Evolutionary conservation across 2,329 filamentous ascomycete genomes (phyloP).

Genomic region (Waltergamsia citrina): DNA sequence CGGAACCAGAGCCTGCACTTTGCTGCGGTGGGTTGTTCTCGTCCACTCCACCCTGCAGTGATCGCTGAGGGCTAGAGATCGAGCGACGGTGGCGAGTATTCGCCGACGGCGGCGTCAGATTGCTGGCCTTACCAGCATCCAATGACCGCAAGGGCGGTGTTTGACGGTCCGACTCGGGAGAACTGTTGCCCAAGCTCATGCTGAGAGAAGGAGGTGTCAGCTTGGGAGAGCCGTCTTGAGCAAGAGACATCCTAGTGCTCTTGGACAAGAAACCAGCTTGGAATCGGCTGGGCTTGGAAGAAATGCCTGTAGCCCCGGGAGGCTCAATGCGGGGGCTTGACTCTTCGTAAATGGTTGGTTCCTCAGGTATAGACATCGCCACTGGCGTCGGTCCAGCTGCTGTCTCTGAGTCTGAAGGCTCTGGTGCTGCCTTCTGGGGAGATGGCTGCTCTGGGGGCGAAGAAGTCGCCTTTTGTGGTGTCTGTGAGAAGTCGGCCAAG

Average conservation of each 20-base stretch:
- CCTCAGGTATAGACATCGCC: conserved; percentile 4
- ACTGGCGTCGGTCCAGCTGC: conserved; percentile 4
- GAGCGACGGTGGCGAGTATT: conserved; percentile 18
- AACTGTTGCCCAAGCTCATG: conserved; percentile 37
- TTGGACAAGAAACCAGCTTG: conserved; percentile 78
- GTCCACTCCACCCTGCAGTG: conserved; percentile 23
- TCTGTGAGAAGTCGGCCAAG: conserved; percentile 85
- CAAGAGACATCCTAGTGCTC: conserved; percentile 25
- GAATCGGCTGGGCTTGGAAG: conserved; percentile 63
- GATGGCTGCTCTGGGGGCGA: no score
- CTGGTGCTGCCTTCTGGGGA: conserved; percentile 23
- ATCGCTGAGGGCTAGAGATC: conserved; percentile 21
- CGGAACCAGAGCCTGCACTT: conserved; percentile 27
- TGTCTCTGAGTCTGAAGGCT: background rate
- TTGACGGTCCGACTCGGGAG: conserved; percentile 1
- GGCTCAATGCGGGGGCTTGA: conserved; percentile 51
- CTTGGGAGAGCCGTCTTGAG: conserved; percentile 49
- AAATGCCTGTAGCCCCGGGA: conserved; percentile 24
- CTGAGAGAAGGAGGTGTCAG: conserved; percentile 45
- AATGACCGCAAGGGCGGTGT: conserved; percentile 32
- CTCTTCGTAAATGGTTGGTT: conserved; percentile 29
- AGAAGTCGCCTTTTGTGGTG: conserved; percentile 55
- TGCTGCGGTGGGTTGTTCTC: no score
- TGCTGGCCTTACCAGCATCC: conserved; percentile 39
- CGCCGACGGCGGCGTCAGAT: conserved; percentile 29